Conservation (phyloP, 2,329 filamentous ascomycete genomes). For the Colletotrichum ledebouriae region DNA sequence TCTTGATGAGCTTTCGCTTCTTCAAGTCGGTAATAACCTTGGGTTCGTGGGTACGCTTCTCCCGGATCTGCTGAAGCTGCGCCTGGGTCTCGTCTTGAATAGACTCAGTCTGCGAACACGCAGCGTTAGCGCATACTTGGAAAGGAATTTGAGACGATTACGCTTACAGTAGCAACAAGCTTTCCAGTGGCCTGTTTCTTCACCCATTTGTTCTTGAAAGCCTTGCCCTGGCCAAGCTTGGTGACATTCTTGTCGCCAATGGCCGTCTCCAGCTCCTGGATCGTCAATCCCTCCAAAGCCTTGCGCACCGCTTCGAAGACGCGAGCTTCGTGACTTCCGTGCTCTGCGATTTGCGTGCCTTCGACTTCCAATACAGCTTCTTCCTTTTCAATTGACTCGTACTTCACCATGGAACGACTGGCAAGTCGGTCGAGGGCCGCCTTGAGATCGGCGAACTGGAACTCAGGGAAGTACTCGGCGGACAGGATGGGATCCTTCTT, state of each 20-base stretch:
- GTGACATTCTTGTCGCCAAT: constrained; percentile 81
- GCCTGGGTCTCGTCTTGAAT: constrained; percentile 86
- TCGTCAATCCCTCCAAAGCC: constrained; percentile 83
- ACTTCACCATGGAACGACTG: constrained; percentile 88
- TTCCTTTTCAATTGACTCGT: constrained; percentile 86
- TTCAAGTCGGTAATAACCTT: constrained; percentile 86
- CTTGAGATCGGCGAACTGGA: constrained; percentile 80
- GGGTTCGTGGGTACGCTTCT: constrained; percentile 77
- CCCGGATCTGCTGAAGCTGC: constrained; percentile 79
- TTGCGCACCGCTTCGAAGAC: constrained; percentile 81
- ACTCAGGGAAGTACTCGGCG: constrained; percentile 75
- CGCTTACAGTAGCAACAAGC: constrained; percentile 63
- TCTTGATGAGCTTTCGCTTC: constrained; percentile 90
- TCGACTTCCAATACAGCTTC: constrained; percentile 82
- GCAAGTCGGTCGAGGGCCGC: constrained; percentile 87
- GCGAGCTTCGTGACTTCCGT: constrained; percentile 86
- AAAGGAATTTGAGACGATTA: neutral
- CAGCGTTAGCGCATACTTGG: constrained; percentile 27
- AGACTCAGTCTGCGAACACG: constrained; percentile 67
- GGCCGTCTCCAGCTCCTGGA: constrained; percentile 77
- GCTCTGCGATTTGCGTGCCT: constrained; percentile 77
- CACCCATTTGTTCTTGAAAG: constrained; percentile 86
- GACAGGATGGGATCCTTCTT: constrained; percentile 76
- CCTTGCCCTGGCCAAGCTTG: constrained; percentile 93
- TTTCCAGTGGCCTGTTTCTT: constrained; percentile 70